Percentiles rank a stretch among this genome's conserved stretches.
These are phyloP conservation scores for Brassica rapa DNA, from an alignment of 345 rosid genomes.

Conservation along the genomic window DNA sequence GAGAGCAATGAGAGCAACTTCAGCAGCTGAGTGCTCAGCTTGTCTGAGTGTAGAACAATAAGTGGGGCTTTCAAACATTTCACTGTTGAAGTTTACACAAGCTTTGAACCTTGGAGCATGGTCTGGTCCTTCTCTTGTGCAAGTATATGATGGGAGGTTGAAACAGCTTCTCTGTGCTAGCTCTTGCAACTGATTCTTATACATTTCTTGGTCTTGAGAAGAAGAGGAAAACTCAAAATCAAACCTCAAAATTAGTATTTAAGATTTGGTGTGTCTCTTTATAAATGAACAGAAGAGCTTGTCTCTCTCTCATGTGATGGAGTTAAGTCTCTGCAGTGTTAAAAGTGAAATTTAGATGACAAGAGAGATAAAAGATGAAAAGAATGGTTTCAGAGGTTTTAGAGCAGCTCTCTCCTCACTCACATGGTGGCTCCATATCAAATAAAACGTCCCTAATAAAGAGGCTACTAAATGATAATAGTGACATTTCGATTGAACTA, in stretches of 20 bases:
- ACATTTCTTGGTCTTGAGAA: constrained; percentile 48
- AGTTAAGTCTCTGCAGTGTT: constrained; percentile 10
- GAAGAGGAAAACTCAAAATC: constrained; percentile 16
- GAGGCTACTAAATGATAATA: constrained; percentile 40
- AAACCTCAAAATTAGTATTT: constrained; percentile 3
- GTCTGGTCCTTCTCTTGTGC: constrained; percentile 76
- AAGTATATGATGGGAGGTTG: constrained; percentile 69
- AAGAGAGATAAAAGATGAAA: constrained; percentile 27
- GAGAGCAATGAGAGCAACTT: constrained; percentile 62
- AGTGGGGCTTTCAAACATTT: constrained; percentile 61
- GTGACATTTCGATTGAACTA: constrained; percentile 38
- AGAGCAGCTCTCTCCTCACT: constrained; percentile 19
- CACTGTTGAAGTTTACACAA: constrained; percentile 74
- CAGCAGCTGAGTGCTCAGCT: constrained; percentile 78
- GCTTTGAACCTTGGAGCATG: constrained; percentile 86
- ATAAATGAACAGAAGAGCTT: constrained; percentile 25
- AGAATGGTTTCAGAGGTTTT: constrained; percentile 30
- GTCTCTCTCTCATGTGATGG: constrained; percentile 36
- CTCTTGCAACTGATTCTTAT: constrained; percentile 74
- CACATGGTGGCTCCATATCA: constrained; percentile 34
- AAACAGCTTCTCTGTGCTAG: constrained; percentile 84
- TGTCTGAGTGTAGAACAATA: constrained; percentile 66
- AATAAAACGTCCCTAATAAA: constrained; percentile 26
- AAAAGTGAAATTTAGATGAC: constrained; percentile 29
- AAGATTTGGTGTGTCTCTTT: constrained; percentile 24